Percentiles rank a stretch among this genome's conserved stretches.
These are phyloP conservation scores for Candida ortonii DNA, from an alignment of 805 yeast species.

Conservation along the genomic window DNA sequence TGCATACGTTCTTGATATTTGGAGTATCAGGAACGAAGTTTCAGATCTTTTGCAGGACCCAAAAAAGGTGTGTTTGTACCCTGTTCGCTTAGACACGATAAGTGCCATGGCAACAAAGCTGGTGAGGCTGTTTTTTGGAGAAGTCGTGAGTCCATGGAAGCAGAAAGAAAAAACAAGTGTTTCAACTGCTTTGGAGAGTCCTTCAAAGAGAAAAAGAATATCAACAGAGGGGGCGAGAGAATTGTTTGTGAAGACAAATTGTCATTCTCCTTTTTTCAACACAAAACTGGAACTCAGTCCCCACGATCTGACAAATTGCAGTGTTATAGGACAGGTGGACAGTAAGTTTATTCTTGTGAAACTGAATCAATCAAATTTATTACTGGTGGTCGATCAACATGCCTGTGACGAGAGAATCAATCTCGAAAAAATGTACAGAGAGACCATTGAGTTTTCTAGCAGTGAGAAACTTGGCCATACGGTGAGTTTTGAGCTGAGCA, in stretches of 20 bases:
- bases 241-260: no score
- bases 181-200: slow-evolving; percentile 1
- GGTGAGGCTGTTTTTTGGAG: slow-evolving; percentile 24
- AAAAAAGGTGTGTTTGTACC: slow-evolving; percentile 29
- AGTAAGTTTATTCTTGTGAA: slow-evolving; percentile 57
- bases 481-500: slow-evolving; percentile 25
- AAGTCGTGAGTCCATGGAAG: slow-evolving; percentile 2
- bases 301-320: slow-evolving; percentile 20
- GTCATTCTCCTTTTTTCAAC: slow-evolving; percentile 18
- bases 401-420: slow-evolving; percentile 77
- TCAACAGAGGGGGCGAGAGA: not conserved
- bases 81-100: slow-evolving; percentile 28
- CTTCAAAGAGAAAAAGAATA: slow-evolving; percentile 1
- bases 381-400: slow-evolving; percentile 70
- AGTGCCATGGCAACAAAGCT: slow-evolving; percentile 33
- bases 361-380: slow-evolving; percentile 7
- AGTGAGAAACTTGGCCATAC: no score
- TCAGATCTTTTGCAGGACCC: slow-evolving; percentile 44
- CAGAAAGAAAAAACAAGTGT: not conserved
- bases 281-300: slow-evolving; percentile 14
- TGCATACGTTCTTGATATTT: slow-evolving; percentile 22
- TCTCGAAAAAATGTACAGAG: slow-evolving; percentile 49
- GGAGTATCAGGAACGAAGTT: slow-evolving; percentile 4
- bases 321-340: slow-evolving; percentile 58
- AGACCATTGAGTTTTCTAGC: slow-evolving; percentile 35